Base-by-base conservation (phyloP, 2,329 filamentous ascomycete genomes). In the Lecanoromycetidae sp. region DNA sequence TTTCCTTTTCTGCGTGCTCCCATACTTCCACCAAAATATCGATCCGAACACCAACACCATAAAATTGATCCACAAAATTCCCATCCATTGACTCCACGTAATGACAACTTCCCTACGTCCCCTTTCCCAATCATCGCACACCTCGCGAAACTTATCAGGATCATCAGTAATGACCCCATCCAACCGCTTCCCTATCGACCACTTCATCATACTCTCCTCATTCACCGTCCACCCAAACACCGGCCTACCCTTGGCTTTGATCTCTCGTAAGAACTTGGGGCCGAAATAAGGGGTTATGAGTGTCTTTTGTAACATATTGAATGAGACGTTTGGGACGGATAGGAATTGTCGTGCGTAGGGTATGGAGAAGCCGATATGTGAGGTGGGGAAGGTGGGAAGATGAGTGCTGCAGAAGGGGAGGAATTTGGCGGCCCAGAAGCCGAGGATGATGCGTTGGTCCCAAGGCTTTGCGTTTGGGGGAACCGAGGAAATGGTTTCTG, bases 221-320 rank as follows among this genome's bases (percentile, higher is more conserved):
- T 96, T 94, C 42, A 94, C 84, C 0, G 88, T 95, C 90, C 90
- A 96, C 0, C 79, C 75, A 57, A 82, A 80, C 4, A 95, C 68
- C 3, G 75, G 72, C 19, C 82, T 73, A 13, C 71, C 66, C 1
- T 69, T 66, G 39, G 66, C 61, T 51, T 72, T 72, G 22, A 77
- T 75, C 46, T 80, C 74, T 10, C 70, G 68, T 13, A 87, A 64
- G 66, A 95, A 91, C 9, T 68, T 65, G 8, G 63, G 60, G 6
- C 87, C 87, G 29, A 77, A 67, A 22, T 30, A 25, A 0, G 79
- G 79, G 1, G 82, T 79, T 49, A 86, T 74, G 42, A 94, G 72
- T 17, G 77, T 66, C 48, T 73, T 71, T 52, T 84, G 79, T 38
- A 84, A 66, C 62, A 94, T 75, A 68, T 88, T 94, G 71, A 93